Evolutionary conservation across 2,329 filamentous ascomycete genomes (phyloP), one percentile per base, ranked within the genome.

Genomic region (Fonsecaea nubica): DNA sequence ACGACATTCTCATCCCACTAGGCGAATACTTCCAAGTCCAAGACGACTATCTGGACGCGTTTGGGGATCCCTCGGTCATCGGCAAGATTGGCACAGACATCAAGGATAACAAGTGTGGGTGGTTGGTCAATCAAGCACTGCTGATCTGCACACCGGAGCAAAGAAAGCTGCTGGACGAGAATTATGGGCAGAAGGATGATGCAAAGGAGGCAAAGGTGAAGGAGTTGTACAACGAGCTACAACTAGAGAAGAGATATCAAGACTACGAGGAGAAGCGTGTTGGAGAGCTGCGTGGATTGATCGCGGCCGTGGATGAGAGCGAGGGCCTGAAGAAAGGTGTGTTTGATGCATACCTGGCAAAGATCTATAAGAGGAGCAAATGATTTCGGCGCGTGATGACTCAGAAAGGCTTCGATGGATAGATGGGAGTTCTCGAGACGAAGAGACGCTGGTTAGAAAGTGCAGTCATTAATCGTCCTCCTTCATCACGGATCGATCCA

Each of bases 11-110:
- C 67, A 96, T 99, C 72, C 93, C 94, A 25, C 91, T 98, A 79
- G 95, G 95, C 76, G 93, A 98, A 83, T 99, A 99, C 85, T 99
- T 99, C 87, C 95, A 99, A 83, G 88, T 97, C 71, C 95, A 99
- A 82, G 95, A 99, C 80, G 95, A 99, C 84, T 99, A 95, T 83
- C 91, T 99, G 61, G 95, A 99, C 85, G 96, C 96, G 83, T 99
- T 95, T 77, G 95, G 94, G 74, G 89, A 94, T 74, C 93, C 95
- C 45, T 88, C 92, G 75, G 87, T 93, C 76, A 95, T 99, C 78
- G 95, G 95, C 80, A 99, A 99, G 88, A 97, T 98, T 72, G 95
- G 95, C 72, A 99, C 95, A 67, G 95, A 99, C 77, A 99, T 99
- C 80, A 90, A 93, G 85, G 95, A 99, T 83, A 99, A 99, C 87